Conservation (phyloP, 345 rosid species). For the Mangifera indica region DNA sequence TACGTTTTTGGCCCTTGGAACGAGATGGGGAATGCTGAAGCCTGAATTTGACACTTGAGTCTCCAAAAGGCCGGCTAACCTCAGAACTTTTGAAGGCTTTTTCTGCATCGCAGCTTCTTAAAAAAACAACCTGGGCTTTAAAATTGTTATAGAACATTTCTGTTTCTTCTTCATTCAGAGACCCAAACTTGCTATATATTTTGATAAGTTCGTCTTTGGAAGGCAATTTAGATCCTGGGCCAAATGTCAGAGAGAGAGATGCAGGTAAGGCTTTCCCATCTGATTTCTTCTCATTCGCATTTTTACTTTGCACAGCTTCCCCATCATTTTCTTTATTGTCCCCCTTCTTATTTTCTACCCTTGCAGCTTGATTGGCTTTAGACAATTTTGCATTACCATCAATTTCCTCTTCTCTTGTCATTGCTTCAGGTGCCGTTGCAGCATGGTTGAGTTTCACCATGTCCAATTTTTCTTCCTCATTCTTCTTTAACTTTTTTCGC, state of each 20-base stretch:
- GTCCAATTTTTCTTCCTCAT: constrained; percentile 19
- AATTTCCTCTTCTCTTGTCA: constrained; percentile 5
- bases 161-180: constrained; percentile 49
- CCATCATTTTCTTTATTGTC: constrained; percentile 15
- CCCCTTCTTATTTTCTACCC: constrained; percentile 23
- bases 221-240: constrained; percentile 62
- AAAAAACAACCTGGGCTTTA: constrained; percentile 53
- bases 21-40: constrained; percentile 28
- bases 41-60: constrained; percentile 37
- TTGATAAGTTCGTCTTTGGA: constrained; percentile 53
- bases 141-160: constrained; percentile 37
- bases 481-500: constrained; percentile 26
- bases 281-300: constrained; percentile 23
- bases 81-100: constrained; percentile 60
- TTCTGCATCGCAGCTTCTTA: constrained; percentile 53
- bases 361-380: constrained; percentile 8
- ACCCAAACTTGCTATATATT: constrained; percentile 54
- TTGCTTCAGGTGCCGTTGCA: neutral
- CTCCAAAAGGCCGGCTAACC: constrained; percentile 43
- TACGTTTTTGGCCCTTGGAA: constrained; percentile 26
- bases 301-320: constrained; percentile 23
- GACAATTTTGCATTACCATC: constrained; percentile 8
- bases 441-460: neutral
- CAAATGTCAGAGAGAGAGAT: constrained; percentile 54
- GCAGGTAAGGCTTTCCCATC: constrained; percentile 32